Conservation (phyloP, 768 basidiomycete genomes). For the Termitomyces sp. region DNA sequence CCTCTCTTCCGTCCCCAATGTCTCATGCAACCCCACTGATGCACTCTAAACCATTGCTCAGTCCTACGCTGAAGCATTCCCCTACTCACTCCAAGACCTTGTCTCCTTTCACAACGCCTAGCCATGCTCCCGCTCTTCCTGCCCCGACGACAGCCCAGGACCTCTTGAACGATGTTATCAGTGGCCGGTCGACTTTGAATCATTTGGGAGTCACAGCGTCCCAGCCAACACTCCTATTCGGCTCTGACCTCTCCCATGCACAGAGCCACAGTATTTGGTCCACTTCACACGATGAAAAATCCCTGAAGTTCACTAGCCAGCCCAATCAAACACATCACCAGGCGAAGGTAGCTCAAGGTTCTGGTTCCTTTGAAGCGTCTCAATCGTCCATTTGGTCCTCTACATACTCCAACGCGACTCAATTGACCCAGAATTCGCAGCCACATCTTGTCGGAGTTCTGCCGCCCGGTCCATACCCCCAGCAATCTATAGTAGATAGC, state of each 20-base stretch:
- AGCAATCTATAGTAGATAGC: constrained; percentile 9
- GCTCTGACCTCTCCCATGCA: constrained; percentile 40
- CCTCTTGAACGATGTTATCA: constrained; percentile 53
- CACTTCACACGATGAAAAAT: constrained; percentile 45
- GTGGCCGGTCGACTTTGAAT: constrained; percentile 20
- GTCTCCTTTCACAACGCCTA: constrained; percentile 14
- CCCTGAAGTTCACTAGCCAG: constrained; percentile 29
- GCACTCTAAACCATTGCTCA: constrained; percentile 26
- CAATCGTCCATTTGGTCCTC: constrained; percentile 35
- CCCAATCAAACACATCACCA: constrained; percentile 26
- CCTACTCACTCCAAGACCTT: constrained; percentile 22
- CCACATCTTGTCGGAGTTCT: constrained; percentile 18
- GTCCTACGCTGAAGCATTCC: constrained; percentile 25
- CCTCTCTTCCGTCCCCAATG: constrained; percentile 28
- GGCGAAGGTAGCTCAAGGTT: constrained; percentile 20
- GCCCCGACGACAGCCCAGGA: constrained; percentile 60
- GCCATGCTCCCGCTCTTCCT: constrained; percentile 16
- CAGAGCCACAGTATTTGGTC: constrained; percentile 64
- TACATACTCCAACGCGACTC: constrained; percentile 23
- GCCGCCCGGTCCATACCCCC: constrained; percentile 12
- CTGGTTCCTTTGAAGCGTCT: constrained; percentile 21
- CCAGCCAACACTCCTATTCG: constrained; percentile 46
- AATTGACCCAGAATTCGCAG: constrained; percentile 28
- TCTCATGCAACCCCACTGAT: constrained; percentile 28
- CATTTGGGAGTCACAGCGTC: constrained; percentile 27